Base-by-base conservation (phyloP, 352 stramenopile genomes). In the Thraustochytrium sp. region DNA sequence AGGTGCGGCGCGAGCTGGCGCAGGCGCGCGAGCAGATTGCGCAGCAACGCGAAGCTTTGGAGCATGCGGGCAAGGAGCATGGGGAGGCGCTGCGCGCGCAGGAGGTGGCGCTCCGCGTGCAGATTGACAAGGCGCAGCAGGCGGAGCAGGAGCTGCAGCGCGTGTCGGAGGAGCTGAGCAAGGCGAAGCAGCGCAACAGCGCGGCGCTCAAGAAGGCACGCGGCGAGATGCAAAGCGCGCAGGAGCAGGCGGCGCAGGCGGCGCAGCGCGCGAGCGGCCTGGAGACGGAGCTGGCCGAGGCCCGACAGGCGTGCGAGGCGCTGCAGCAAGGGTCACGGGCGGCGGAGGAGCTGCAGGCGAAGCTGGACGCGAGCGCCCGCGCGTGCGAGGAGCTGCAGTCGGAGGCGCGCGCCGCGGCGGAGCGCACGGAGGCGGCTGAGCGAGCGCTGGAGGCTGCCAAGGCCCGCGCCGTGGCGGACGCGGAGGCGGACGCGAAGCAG, bases 101-200 rank as follows among this genome's bases (percentile, higher is more conserved):
- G 29, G 46, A 48, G 31, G 68, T 55, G 13, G 68, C 31, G 31
- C 48, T 80, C 0, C 68, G 68, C 26, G 40, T 80, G 36, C 68
- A 80, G 37, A 80, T 49, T 34, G 48, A 80, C 26, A 80, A 64
- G 53, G 48, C 53, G 46, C 68, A 72, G 44, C 31, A 65, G 37
- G 46, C 68, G 4, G 68, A 80, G n/a, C 9, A 63, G 3, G 34
- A 51, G n/a, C 37, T 64, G 5, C 16, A 46, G 29, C 42, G 46
- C 5, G 68, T 53, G 3, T 46, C 31, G 0, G 40, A 80, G 23
- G 68, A 80, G 2, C 46, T 80, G 31, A 61, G 36, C 34, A 51
- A 80, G 68, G 31, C 31, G 0, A 80, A 80, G 38, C 68, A 80
- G 38, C 46, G 68, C 46, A 80, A 46, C 29, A 80, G 23, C 53